Percentiles rank a stretch among this genome's conserved stretches.
Conservation (phyloP, 768 basidiomycete species). For the Boletus reticuloceps region DNA sequence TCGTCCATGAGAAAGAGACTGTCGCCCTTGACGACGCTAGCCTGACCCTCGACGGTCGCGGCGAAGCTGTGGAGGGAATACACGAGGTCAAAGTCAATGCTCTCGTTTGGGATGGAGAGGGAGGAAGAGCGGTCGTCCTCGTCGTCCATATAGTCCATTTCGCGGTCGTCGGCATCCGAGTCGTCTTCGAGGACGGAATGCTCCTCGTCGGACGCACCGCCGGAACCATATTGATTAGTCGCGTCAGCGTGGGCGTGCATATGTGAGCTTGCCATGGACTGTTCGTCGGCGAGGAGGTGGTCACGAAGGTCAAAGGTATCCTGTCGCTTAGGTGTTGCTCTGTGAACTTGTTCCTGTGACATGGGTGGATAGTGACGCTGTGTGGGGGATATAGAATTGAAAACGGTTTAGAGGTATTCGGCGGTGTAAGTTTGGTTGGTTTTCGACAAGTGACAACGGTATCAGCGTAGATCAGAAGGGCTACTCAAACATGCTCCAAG, state of each 20-base stretch:
- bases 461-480: background rate
- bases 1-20: slow-evolving; percentile 96
- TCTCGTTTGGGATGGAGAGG: slow-evolving; percentile 85
- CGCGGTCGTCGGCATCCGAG: slow-evolving; percentile 70
- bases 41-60: slow-evolving; percentile 97
- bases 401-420: background rate
- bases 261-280: slow-evolving; percentile 43
- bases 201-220: slow-evolving; percentile 62
- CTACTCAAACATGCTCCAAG: slow-evolving; percentile 17
- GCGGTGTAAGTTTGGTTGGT: background rate
- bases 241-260: slow-evolving; percentile 48
- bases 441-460: background rate
- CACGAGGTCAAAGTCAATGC: slow-evolving; percentile 90
- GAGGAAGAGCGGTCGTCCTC: slow-evolving; percentile 79
- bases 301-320: slow-evolving; percentile 76
- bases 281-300: slow-evolving; percentile 55
- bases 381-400: slow-evolving; percentile 1
- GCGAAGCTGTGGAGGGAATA: slow-evolving; percentile 96
- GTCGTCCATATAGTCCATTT: slow-evolving; percentile 65
- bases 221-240: slow-evolving; percentile 34
- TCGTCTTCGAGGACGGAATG: slow-evolving; percentile 87
- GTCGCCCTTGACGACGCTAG: slow-evolving; percentile 98
- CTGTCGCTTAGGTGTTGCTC: slow-evolving; percentile 34
- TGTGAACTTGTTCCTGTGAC: slow-evolving; percentile 28
- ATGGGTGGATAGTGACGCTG: slow-evolving; percentile 11